Percentiles rank a stretch among this genome's conserved stretches.
phyloP scores from a whole-genome alignment of 2,329 filamentous ascomycete species.

The Arthrobotrys conoides region DNA sequence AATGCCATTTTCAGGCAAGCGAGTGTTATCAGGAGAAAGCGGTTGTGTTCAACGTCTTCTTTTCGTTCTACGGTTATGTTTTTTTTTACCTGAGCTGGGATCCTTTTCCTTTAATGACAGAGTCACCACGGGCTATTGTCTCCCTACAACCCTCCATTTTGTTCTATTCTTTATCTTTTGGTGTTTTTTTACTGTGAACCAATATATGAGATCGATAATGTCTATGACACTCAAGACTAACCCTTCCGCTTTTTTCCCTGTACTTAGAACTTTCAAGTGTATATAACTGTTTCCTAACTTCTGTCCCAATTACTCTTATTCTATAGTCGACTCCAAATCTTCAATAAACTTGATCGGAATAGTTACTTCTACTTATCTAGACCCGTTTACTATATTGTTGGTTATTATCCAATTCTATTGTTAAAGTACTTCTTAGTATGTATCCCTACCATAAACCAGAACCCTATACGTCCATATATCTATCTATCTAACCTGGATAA shows the following conservation, averaged over 20 bases:
- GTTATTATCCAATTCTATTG: slow-evolving; percentile 15
- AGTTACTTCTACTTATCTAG: no score
- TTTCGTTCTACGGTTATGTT: slow-evolving; percentile 13
- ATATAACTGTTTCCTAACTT: slow-evolving; percentile 44
- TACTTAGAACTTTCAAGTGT: slow-evolving; percentile 49
- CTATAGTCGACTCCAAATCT: not conserved
- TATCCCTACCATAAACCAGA: slow-evolving; percentile 16
- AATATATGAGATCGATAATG: slow-evolving; percentile 53
- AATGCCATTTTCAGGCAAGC: slow-evolving; percentile 74
- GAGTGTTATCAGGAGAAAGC: slow-evolving; percentile 79
- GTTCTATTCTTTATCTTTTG: not conserved
- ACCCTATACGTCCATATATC: not conserved
- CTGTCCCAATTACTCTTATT: slow-evolving; percentile 1
- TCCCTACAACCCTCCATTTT: not conserved
- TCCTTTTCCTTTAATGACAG: slow-evolving; percentile 72
- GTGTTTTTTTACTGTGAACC: slow-evolving; percentile 25
- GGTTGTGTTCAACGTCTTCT: slow-evolving; percentile 71
- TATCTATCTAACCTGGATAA: not conserved
- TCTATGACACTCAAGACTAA: slow-evolving; percentile 46
- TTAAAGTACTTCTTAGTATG: slow-evolving; percentile 5
- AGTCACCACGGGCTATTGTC: slow-evolving; percentile 18
- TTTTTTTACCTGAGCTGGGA: slow-evolving; percentile 77
- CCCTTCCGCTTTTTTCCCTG: slow-evolving; percentile 40
- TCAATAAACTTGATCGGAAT: not conserved
- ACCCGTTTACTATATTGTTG: no score